Conservation (phyloP, 2,329 filamentous ascomycete genomes). For the Calonectria pauciramosa region DNA sequence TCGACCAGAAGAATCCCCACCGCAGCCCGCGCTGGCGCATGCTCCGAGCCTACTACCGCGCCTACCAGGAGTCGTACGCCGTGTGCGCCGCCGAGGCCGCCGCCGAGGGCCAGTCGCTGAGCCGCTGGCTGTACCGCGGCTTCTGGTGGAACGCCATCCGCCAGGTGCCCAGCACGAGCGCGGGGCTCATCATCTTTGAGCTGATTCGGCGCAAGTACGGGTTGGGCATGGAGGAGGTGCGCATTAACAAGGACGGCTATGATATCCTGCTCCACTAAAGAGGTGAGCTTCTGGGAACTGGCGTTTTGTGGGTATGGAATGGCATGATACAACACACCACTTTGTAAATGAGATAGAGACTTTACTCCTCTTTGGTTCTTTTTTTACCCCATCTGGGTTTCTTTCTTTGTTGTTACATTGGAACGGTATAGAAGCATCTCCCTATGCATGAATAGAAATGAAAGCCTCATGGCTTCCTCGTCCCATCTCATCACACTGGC, state of each 20-base stretch:
- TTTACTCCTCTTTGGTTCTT: conserved; percentile 18
- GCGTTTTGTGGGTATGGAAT: conserved; percentile 19
- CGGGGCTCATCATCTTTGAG: conserved; percentile 84
- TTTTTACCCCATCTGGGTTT: background rate
- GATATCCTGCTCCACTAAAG: conserved; percentile 72
- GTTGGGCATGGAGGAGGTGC: conserved; percentile 70
- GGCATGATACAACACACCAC: background rate
- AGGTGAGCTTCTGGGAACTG: conserved; percentile 6
- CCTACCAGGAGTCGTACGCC: conserved; percentile 77
- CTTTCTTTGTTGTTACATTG: background rate
- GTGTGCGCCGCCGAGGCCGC: conserved; percentile 72
- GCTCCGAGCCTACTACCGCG: conserved; percentile 76
- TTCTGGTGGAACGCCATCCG: conserved; percentile 81
- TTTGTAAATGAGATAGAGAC: conserved; percentile 18
- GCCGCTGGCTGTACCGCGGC: conserved; percentile 76
- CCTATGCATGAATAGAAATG: conserved; percentile 25
- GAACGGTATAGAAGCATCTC: conserved; percentile 22
- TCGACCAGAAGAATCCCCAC: conserved; percentile 49
- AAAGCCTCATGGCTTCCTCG: conserved; percentile 14
- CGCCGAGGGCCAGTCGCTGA: conserved; percentile 67
- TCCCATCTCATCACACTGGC: background rate
- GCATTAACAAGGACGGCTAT: conserved; percentile 77
- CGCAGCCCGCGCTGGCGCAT: conserved; percentile 61
- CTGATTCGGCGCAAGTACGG: conserved; percentile 81
- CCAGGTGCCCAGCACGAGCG: conserved; percentile 83